phyloP scores from a whole-genome alignment of 176 grass and related monocot genomes.

The Eragrostis nindensis region DNA sequence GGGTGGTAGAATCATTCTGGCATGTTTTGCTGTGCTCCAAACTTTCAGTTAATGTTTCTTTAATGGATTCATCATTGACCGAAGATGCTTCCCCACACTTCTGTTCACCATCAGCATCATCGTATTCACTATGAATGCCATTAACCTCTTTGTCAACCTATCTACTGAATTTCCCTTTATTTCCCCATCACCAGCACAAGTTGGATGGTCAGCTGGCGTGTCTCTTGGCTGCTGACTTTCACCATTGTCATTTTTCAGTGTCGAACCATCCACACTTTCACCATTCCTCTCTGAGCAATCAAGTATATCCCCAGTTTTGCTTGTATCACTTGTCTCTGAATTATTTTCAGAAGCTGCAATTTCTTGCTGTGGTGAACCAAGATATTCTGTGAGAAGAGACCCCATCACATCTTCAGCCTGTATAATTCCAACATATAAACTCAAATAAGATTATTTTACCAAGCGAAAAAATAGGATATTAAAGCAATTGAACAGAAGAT shows the following conservation, averaged over 20 bases:
- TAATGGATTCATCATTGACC: constrained; percentile 30
- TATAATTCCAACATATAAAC: constrained; percentile 39
- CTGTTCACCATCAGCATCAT: constrained; percentile 30
- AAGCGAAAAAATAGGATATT: background rate
- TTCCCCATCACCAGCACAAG: constrained; percentile 32
- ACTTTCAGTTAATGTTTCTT: constrained; percentile 21
- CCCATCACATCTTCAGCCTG: constrained; percentile 91
- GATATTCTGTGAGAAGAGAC: constrained; percentile 85
- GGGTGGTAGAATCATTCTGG: constrained; percentile 20
- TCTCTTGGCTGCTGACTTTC: constrained; percentile 24
- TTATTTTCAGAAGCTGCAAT: constrained; percentile 35
- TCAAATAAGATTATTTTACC: constrained; percentile 35
- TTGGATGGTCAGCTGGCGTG: constrained; percentile 9
- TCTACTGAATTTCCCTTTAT: constrained; percentile 33
- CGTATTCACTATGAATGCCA: constrained; percentile 37
- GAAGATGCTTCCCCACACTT: constrained; percentile 11
- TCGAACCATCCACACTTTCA: constrained; percentile 30
- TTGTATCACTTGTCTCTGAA: constrained; percentile 24
- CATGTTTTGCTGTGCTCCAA: constrained; percentile 39
- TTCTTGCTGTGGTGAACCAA: constrained; percentile 64
- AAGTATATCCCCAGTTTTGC: constrained; percentile 30
- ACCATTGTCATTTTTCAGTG: constrained; percentile 26
- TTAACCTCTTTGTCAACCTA: constrained; percentile 42
- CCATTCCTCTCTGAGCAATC: constrained; percentile 23
- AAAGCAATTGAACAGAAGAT: constrained; percentile 1